Conservation (phyloP, 805 yeast genomes). For the Naumovozyma castellii region DNA sequence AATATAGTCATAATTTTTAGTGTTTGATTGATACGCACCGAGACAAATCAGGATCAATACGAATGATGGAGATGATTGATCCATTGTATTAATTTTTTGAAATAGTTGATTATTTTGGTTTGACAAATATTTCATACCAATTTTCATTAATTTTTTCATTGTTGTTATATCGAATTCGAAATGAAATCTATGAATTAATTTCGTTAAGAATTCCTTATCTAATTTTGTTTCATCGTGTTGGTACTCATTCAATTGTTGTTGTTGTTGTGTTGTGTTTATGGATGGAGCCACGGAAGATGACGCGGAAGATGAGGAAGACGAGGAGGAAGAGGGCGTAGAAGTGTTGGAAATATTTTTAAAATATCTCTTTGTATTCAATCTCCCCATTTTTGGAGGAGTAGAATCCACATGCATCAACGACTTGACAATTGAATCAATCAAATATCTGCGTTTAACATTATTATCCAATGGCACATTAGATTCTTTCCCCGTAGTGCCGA, state of each 20-base stretch:
- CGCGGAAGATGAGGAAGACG: background rate
- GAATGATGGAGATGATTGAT: background rate
- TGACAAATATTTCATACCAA: background rate
- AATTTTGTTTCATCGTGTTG: too few relatives aligned
- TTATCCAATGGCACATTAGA: too few relatives aligned
- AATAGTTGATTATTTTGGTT: too few relatives aligned
- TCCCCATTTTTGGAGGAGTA: background rate
- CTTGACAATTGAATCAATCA: background rate
- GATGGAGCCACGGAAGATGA: background rate
- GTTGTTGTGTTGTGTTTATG: too few relatives aligned
- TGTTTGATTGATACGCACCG: background rate
- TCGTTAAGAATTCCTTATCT: too few relatives aligned
- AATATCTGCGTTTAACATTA: background rate
- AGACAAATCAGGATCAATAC: background rate
- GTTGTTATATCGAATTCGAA: background rate
- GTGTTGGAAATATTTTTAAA: too few relatives aligned
- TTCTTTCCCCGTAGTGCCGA: background rate
- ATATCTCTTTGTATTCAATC: background rate
- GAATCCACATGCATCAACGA: background rate
- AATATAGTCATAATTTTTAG: background rate
- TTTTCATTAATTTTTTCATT: background rate
- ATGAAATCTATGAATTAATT: too few relatives aligned
- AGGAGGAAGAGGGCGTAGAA: too few relatives aligned
- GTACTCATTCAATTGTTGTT: too few relatives aligned
- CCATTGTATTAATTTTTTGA: too few relatives aligned